phyloP scores from a whole-genome alignment of 345 rosid species.

The Microthlaspi erraticum region DNA sequence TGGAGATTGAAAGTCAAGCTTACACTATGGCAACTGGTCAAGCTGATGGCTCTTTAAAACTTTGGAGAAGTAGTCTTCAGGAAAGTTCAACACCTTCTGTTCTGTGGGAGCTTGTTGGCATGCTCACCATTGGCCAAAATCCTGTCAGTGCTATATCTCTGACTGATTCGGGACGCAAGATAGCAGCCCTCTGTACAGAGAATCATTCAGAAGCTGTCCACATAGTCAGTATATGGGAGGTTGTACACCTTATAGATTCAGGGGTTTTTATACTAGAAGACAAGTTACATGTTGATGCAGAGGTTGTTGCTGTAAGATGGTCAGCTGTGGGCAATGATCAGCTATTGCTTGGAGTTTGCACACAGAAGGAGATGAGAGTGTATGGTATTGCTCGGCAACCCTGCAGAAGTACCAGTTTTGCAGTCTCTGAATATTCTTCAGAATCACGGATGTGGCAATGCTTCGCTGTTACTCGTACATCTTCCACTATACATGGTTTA shows the following conservation, averaged over 20 bases:
- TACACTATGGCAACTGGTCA: constrained; percentile 85
- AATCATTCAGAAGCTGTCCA: constrained; percentile 41
- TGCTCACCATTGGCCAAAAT: constrained; percentile 58
- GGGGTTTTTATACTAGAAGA: constrained; percentile 79
- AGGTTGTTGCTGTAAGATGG: constrained; percentile 71
- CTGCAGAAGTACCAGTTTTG: constrained; percentile 49
- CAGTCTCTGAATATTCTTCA: constrained; percentile 47
- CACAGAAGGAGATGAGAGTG: constrained; percentile 63
- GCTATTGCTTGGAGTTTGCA: constrained; percentile 74
- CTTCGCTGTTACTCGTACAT: constrained; percentile 64
- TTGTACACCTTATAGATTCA: constrained; percentile 55
- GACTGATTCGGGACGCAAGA: constrained; percentile 69
- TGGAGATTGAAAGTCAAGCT: constrained; percentile 49
- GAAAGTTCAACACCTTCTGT: constrained; percentile 42
- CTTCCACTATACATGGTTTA: constrained; percentile 58
- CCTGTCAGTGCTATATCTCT: constrained; percentile 62
- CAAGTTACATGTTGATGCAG: constrained; percentile 52
- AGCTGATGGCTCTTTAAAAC: constrained; percentile 76
- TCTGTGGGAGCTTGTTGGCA: constrained; percentile 83
- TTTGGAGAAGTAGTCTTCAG: constrained; percentile 70
- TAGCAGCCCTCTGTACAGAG: constrained; percentile 62
- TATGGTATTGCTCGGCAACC: constrained; percentile 60
- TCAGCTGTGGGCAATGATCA: constrained; percentile 67
- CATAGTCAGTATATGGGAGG: constrained; percentile 67
- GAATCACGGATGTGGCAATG: constrained; percentile 66